These are phyloP conservation scores for Clavispora santaluciae DNA, from an alignment of 805 yeast species.

Conservation along the genomic window DNA sequence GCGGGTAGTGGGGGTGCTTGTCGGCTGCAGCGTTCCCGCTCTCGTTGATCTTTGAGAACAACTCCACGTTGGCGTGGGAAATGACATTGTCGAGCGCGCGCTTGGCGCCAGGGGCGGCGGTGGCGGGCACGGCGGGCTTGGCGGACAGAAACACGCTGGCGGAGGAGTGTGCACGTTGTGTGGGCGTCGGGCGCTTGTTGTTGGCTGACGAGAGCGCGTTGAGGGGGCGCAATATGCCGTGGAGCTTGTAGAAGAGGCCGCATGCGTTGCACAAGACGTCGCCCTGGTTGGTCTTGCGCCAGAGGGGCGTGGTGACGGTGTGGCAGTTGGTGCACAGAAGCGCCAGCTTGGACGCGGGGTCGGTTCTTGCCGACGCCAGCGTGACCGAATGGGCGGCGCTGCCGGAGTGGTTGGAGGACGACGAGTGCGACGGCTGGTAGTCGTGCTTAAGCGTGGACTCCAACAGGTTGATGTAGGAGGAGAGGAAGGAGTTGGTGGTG, in stretches of 20 bases:
- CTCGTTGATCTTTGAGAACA: conserved; percentile 5
- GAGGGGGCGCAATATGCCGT: conserved; percentile 41
- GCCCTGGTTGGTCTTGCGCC: conserved; percentile 41
- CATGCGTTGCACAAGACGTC: conserved; percentile 43
- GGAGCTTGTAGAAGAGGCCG: conserved; percentile 41
- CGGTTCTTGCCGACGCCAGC: conserved; percentile 9
- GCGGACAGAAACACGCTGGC: not conserved
- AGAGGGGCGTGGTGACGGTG: conserved; percentile 41
- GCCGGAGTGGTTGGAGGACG: conserved; percentile 1
- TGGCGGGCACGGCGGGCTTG: not conserved
- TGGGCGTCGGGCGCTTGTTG: not conserved
- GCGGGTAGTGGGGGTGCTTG: not conserved
- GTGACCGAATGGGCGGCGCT: conserved; percentile 1
- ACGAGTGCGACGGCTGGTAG: conserved; percentile 9
- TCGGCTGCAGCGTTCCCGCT: not conserved
- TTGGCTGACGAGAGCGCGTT: conserved; percentile 7
- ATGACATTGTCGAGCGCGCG: conserved; percentile 10
- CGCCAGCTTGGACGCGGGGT: conserved; percentile 10
- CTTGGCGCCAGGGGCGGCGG: not conserved
- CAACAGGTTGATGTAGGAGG: conserved; percentile 35
- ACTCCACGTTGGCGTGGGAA: conserved; percentile 8
- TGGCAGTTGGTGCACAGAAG: conserved; percentile 40
- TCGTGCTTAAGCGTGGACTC: conserved; percentile 33
- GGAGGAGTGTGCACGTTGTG: not conserved
- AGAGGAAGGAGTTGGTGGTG: conserved; percentile 23